Evolutionary conservation across 2,329 filamentous ascomycete genomes (phyloP).

Genomic region (Juglanconis oblonga): DNA sequence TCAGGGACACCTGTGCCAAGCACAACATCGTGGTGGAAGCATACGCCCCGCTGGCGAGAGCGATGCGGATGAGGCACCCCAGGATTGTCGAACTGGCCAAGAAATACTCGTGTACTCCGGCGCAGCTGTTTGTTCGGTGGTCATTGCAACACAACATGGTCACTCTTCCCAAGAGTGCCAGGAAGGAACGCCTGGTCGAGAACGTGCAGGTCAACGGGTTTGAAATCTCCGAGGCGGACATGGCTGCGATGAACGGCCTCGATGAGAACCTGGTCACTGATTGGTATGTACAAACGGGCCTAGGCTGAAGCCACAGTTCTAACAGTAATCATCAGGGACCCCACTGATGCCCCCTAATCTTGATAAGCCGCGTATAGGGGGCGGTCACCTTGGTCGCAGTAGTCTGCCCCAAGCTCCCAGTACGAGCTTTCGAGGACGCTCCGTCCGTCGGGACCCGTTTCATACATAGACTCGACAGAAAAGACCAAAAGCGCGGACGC

Average conservation of each 20-base stretch:
- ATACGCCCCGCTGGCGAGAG: conserved; percentile 74
- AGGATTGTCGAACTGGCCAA: conserved; percentile 59
- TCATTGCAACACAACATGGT: conserved; percentile 72
- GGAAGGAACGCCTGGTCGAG: conserved; percentile 58
- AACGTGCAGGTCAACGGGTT: conserved; percentile 63
- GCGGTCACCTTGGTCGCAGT: background rate
- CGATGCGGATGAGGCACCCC: conserved; percentile 66
- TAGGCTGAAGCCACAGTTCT: background rate
- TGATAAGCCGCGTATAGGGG: background rate
- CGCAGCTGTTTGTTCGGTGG: conserved; percentile 74
- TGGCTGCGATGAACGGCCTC: conserved; percentile 59
- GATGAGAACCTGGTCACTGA: conserved; percentile 74
- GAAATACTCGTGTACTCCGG: conserved; percentile 68
- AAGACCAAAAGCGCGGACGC: no score
- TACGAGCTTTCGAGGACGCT: no score
- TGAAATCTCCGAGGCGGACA: conserved; percentile 60
- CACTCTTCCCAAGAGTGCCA: conserved; percentile 70
- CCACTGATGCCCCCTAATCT: conserved; percentile 21
- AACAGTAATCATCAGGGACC: conserved; percentile 17
- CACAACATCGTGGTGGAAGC: conserved; percentile 72
- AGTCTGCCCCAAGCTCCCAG: background rate
- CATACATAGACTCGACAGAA: no score
- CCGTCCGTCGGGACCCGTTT: no score
- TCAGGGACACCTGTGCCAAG: conserved; percentile 63
- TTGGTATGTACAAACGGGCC: conserved; percentile 36